These are phyloP conservation scores for Neurospora hispaniola DNA, from an alignment of 495 filamentous ascomycete species.

Conservation along the genomic window DNA sequence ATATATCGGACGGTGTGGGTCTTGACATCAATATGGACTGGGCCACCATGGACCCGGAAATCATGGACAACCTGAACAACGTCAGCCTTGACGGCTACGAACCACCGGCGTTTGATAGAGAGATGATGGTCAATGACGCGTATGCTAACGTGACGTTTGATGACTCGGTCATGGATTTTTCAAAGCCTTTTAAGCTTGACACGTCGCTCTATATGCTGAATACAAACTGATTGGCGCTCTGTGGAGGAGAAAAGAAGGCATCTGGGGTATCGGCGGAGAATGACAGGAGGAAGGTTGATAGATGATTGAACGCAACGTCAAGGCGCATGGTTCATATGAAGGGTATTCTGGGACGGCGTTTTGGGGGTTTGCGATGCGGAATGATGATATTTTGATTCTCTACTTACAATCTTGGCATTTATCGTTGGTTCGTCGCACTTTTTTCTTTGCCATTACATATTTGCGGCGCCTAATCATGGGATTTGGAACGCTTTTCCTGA, in stretches of 20 bases:
- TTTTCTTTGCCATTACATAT: background rate
- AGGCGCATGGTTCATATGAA: background rate
- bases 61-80: constrained; percentile 24
- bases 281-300: background rate
- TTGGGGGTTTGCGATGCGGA: background rate
- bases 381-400: background rate
- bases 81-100: constrained; percentile 21
- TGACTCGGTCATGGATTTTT: constrained; percentile 22
- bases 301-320: background rate
- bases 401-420: background rate
- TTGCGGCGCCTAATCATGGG: background rate
- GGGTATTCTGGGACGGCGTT: background rate
- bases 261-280: background rate
- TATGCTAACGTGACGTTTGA: background rate
- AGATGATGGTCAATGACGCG: constrained; percentile 1
- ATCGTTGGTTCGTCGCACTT: background rate
- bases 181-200: constrained; percentile 34
- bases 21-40: constrained; percentile 34
- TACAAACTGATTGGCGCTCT: constrained; percentile 12
- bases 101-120: constrained; percentile 6
- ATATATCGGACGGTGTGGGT: constrained; percentile 37
- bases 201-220: constrained; percentile 32
- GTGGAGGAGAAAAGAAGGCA: constrained; percentile 2
- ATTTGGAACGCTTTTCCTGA: background rate
- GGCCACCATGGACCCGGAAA: constrained; percentile 29